Evolutionary conservation across 2,329 filamentous ascomycete species (phyloP).

Genomic region (Fusarium devonianum): DNA sequence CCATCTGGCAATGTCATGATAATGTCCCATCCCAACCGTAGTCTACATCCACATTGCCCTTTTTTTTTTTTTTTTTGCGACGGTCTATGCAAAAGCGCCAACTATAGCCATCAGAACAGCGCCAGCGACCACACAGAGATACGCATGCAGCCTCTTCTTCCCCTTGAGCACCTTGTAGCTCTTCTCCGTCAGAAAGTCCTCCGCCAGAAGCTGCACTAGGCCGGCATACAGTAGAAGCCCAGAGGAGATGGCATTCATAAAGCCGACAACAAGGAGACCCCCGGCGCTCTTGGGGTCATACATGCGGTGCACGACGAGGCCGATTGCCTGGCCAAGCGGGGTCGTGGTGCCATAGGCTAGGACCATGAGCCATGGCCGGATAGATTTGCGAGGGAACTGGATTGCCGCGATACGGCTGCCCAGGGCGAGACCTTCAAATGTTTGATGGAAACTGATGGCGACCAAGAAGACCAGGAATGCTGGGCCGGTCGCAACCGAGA

Average conservation of each 20-base stretch:
- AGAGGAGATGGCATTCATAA: constrained; percentile 86
- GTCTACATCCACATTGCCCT: no score
- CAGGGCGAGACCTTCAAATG: constrained; percentile 86
- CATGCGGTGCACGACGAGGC: constrained; percentile 76
- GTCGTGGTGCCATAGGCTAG: constrained; percentile 79
- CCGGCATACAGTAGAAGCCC: constrained; percentile 83
- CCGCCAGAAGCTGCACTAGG: constrained; percentile 82
- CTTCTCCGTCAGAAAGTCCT: constrained; percentile 82
- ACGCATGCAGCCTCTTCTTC: constrained; percentile 67
- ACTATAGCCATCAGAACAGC: constrained; percentile 75
- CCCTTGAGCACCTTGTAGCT: constrained; percentile 73
- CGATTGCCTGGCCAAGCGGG: constrained; percentile 83
- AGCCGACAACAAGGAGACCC: constrained; percentile 81
- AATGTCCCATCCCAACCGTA: no score
- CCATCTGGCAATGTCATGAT: constrained; percentile 12
- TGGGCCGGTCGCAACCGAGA: constrained; percentile 81
- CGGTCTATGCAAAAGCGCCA: constrained; percentile 71
- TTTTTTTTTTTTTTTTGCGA: neutral
- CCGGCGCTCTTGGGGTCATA: constrained; percentile 81
- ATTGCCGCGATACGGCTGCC: constrained; percentile 86
- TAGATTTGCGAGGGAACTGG: constrained; percentile 75
- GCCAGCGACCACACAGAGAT: constrained; percentile 67
- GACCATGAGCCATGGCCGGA: constrained; percentile 84
- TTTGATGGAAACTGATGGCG: constrained; percentile 85
- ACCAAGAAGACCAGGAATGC: constrained; percentile 81